These are phyloP conservation scores for Xylaria arbuscula DNA, from an alignment of 2,329 filamentous ascomycete species.

Conservation along the genomic window DNA sequence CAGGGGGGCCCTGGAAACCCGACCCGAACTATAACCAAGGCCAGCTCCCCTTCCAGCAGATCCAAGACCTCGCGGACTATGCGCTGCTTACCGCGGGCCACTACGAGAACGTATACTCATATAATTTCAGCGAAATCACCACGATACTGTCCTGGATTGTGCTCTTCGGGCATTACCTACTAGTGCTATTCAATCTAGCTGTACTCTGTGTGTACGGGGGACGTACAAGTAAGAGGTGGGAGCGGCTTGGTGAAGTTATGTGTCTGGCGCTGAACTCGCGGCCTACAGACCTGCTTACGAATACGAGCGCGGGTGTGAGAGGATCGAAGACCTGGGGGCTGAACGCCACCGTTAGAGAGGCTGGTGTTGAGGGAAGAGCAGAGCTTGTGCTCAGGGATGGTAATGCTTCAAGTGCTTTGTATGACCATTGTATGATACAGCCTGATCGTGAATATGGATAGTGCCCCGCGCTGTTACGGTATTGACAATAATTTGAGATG, in stretches of 20 bases:
- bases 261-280: not conserved
- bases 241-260: not conserved
- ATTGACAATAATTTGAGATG: no score
- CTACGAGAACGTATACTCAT: not conserved
- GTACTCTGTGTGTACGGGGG: not conserved
- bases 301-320: not conserved
- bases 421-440: not conserved
- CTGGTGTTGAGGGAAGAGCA: not conserved
- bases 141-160: not conserved
- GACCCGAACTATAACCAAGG: not conserved
- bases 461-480: not conserved
- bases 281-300: not conserved
- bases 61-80: not conserved
- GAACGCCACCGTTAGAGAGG: not conserved
- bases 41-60: not conserved
- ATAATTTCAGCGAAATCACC: not conserved
- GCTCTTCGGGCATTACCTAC: not conserved
- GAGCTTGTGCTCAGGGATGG: not conserved
- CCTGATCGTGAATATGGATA: not conserved
- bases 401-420: not conserved
- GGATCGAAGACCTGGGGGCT: not conserved
- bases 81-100: not conserved
- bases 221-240: not conserved
- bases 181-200: not conserved
- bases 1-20: not conserved